Evolutionary conservation across 2,329 filamentous ascomycete genomes (phyloP).

Genomic region (Penicillium capsulatum): DNA sequence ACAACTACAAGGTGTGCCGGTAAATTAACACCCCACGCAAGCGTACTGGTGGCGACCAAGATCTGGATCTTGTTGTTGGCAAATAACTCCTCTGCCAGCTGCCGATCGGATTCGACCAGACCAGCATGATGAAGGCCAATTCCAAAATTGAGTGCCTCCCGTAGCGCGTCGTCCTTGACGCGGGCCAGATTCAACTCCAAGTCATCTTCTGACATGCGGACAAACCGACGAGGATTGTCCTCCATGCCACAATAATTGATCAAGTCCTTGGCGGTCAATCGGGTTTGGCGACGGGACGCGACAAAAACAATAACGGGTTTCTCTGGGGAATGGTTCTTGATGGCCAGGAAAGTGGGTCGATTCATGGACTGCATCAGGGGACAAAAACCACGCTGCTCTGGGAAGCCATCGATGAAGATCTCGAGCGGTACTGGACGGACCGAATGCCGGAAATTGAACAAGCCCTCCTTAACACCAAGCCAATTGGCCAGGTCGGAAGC

Average conservation of each 20-base stretch:
- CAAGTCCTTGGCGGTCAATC: conserved; percentile 88
- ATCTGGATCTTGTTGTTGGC: conserved; percentile 98
- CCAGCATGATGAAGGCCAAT: conserved; percentile 97
- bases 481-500: conserved; percentile 91
- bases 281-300: conserved; percentile 88
- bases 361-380: conserved; percentile 99
- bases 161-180: conserved; percentile 88
- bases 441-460: conserved; percentile 97
- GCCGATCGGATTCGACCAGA: conserved; percentile 88
- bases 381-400: conserved; percentile 90
- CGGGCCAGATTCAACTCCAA: conserved; percentile 79
- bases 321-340: conserved; percentile 91
- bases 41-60: conserved; percentile 87
- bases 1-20: conserved; percentile 96
- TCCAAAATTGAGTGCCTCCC: conserved; percentile 93
- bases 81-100: conserved; percentile 89
- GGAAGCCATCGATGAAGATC: conserved; percentile 96
- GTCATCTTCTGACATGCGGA: conserved; percentile 92
- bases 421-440: conserved; percentile 94
- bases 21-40: conserved; percentile 97
- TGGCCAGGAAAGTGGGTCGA: conserved; percentile 88
- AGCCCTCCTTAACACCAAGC: conserved; percentile 89
- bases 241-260: conserved; percentile 99
- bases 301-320: conserved; percentile 99
- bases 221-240: conserved; percentile 88